Conservation (phyloP, 768 basidiomycete species). For the Hemileccinum impolitum region DNA sequence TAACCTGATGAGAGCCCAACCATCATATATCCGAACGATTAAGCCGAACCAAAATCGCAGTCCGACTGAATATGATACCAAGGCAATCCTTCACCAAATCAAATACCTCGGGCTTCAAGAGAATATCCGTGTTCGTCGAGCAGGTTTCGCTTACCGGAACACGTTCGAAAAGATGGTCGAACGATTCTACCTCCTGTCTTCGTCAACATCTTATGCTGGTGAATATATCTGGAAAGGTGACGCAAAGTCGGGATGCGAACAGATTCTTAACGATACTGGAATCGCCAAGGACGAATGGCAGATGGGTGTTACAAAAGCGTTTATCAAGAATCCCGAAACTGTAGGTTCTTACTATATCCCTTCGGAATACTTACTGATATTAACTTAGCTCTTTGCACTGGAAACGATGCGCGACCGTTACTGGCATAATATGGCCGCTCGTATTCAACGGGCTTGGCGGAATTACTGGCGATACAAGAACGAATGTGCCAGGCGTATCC, state of each 20-base stretch:
- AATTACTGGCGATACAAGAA: constrained; percentile 95
- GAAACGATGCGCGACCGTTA: constrained; percentile 99
- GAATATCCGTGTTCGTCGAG: constrained; percentile 95
- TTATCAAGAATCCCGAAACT: constrained; percentile 99
- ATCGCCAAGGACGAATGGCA: constrained; percentile 99
- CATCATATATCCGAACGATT: constrained; percentile 98
- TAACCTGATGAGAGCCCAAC: constrained; percentile 95
- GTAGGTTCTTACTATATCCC: constrained; percentile 40
- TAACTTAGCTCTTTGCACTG: constrained; percentile 81
- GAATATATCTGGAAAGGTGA: constrained; percentile 98
- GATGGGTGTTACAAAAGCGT: constrained; percentile 98
- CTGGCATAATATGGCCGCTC: constrained; percentile 99
- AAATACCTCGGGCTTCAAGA: constrained; percentile 98
- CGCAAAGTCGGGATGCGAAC: constrained; percentile 84
- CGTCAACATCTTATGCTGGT: constrained; percentile 94
- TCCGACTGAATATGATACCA: constrained; percentile 85
- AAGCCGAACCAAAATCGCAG: constrained; percentile 98
- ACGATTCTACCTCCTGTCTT: constrained; percentile 93
- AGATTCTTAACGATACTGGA: constrained; percentile 91
- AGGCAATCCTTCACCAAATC: constrained; percentile 97
- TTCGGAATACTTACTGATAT: background rate
- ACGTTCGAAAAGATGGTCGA: constrained; percentile 99
- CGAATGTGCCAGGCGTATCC: constrained; percentile 92
- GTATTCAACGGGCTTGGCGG: constrained; percentile 95
- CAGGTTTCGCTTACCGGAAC: constrained; percentile 97